phyloP scores from a whole-genome alignment of 2,329 filamentous ascomycete genomes.

The Paraconiothyrium sp. region DNA sequence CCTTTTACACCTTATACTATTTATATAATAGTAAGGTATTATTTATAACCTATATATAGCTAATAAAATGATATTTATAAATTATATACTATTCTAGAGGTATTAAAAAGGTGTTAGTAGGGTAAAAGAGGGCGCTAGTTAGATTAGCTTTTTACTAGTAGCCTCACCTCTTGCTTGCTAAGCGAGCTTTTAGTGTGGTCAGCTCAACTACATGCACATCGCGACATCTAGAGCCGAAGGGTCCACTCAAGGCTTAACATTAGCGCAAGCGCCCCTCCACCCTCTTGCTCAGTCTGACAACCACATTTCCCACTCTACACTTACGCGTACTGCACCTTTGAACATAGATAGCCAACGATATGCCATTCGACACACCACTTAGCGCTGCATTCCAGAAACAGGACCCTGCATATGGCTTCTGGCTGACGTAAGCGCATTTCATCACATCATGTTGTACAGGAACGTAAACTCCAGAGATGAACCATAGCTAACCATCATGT shows the following conservation, averaged over 20 bases:
- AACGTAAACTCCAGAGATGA: not conserved
- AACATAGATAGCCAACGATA: not conserved
- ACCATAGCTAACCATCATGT: not conserved
- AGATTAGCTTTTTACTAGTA: too few species aligned
- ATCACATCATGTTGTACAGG: not conserved
- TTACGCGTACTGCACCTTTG: not conserved
- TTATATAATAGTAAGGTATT: too few species aligned
- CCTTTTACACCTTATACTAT: too few species aligned
- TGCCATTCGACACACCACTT: slow-evolving; percentile 3
- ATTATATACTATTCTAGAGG: too few species aligned
- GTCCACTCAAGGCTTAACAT: not conserved
- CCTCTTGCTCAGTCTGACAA: not conserved
- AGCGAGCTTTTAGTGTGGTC: too few species aligned
- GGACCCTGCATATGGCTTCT: slow-evolving; percentile 6
- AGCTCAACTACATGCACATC: not conserved
- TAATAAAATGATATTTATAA: too few species aligned
- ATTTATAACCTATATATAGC: too few species aligned
- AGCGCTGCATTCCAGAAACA: not conserved
- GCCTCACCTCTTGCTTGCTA: too few species aligned
- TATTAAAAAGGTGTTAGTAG: too few species aligned
- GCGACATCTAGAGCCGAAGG: not conserved
- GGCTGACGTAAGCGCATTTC: slow-evolving; percentile 4
- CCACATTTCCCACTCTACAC: not conserved
- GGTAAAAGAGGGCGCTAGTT: too few species aligned
- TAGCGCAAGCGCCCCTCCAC: not conserved